A percentile compares a stretch with the other conserved stretches of the same genome.
Conservation (phyloP, 177 flowering plant species). For the Telopea speciosissima region DNA sequence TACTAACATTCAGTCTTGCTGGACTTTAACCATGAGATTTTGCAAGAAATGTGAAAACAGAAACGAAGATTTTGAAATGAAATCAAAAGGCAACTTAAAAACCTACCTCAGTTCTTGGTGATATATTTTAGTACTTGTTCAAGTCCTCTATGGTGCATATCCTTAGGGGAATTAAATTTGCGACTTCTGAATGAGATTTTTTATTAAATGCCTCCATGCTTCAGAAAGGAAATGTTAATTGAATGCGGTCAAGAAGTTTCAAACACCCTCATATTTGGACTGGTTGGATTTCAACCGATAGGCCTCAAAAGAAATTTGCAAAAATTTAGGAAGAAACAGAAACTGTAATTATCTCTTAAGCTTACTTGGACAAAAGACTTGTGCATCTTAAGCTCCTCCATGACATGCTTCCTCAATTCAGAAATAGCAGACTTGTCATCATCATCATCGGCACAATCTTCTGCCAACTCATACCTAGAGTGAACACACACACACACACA, state of each 20-base stretch:
- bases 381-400: conserved; percentile 67
- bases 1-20: no score
- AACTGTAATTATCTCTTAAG: neutral
- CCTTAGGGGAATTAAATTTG: no score
- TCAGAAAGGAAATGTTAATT: neutral
- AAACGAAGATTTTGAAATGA: no score
- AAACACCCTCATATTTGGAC: neutral
- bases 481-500: neutral
- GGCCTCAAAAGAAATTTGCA: no score
- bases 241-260: neutral
- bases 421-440: conserved; percentile 63
- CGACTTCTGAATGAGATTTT: no score
- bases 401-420: conserved; percentile 54
- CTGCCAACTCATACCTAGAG: conserved; percentile 80
- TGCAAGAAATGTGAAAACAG: no score
- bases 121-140: no score
- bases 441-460: conserved; percentile 91
- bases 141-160: no score
- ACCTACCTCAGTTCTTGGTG: neutral
- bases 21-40: no score
- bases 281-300: neutral
- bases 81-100: no score
- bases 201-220: neutral
- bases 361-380: conserved; percentile 60
- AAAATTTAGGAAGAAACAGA: neutral